Evolutionary conservation across 352 stramenopile species (phyloP).

Genomic region (Thraustochytrium striatum): DNA sequence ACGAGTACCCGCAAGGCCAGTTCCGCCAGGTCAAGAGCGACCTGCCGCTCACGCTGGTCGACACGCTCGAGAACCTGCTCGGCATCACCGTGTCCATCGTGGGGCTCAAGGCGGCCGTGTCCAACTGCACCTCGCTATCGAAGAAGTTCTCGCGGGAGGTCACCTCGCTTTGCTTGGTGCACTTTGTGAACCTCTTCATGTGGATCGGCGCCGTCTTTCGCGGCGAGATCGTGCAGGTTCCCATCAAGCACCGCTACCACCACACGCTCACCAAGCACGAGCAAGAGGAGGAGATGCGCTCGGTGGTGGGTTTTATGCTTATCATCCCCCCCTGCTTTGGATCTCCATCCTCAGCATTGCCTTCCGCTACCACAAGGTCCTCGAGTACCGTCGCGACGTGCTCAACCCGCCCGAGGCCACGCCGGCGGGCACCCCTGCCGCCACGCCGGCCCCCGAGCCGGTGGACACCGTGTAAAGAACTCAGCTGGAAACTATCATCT

Average conservation of each 20-base stretch:
- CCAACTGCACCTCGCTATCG: neutral
- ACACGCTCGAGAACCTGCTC: conserved; percentile 30
- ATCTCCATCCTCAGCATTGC: conserved; percentile 31
- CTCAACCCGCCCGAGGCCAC: neutral
- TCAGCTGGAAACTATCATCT: too few species aligned
- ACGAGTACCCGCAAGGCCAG: conserved; percentile 37
- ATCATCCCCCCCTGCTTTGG: conserved; percentile 40
- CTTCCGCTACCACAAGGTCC: conserved; percentile 31
- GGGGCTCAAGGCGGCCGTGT: conserved; percentile 9
- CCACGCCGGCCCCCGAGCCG: too few species aligned
- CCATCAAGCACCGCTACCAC: conserved; percentile 11
- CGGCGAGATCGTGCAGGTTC: conserved; percentile 26
- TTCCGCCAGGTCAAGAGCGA: conserved; percentile 40
- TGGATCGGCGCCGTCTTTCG: conserved; percentile 36
- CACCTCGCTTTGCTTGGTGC: neutral
- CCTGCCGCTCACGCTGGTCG: conserved; percentile 24
- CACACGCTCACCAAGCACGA: neutral
- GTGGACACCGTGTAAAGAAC: too few species aligned
- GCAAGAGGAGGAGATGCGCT: conserved; percentile 7
- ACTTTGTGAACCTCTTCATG: conserved; percentile 47
- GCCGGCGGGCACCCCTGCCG: too few species aligned
- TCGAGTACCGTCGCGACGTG: neutral
- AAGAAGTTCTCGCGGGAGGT: conserved; percentile 7
- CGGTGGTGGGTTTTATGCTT: conserved; percentile 26
- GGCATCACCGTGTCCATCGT: conserved; percentile 30